Percentiles rank a stretch among this genome's conserved stretches.
These are phyloP conservation scores for Lactarius deliciosus DNA, from an alignment of 768 basidiomycete species.

Conservation along the genomic window DNA sequence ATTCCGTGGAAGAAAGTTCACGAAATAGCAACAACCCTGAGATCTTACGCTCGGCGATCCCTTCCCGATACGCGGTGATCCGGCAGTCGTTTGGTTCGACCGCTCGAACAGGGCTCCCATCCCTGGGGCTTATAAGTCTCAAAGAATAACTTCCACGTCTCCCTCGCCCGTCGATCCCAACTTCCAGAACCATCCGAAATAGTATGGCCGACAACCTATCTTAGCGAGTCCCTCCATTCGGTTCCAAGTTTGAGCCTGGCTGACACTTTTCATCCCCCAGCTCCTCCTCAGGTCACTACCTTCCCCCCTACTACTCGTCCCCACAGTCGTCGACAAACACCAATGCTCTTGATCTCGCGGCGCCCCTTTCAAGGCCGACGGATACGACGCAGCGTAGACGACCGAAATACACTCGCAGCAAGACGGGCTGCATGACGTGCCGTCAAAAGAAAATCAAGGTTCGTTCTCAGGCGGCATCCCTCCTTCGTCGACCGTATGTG, in stretches of 20 bases:
- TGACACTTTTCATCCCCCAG: conserved; percentile 28
- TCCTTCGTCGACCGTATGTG: not conserved
- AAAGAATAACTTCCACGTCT: conserved; percentile 34
- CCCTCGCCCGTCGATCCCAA: conserved; percentile 34
- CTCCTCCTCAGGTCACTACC: conserved; percentile 34
- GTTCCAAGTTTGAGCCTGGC: not conserved
- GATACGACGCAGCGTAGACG: conserved; percentile 69
- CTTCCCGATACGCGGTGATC: conserved; percentile 40
- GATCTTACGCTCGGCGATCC: conserved; percentile 34
- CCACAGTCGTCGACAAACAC: conserved; percentile 38
- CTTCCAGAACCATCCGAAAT: conserved; percentile 32
- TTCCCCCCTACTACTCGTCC: conserved; percentile 36
- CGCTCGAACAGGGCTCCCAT: conserved; percentile 31
- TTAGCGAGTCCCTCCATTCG: conserved; percentile 34
- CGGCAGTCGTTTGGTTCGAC: conserved; percentile 35
- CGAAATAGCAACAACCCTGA: conserved; percentile 29
- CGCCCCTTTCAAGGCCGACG: conserved; percentile 43
- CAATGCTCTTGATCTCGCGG: conserved; percentile 42
- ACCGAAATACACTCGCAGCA: conserved; percentile 91
- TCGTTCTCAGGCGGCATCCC: conserved; percentile 29
- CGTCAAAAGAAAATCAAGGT: conserved; percentile 95
- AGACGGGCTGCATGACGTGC: conserved; percentile 93
- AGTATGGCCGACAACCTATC: conserved; percentile 38
- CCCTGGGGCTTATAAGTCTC: conserved; percentile 31
- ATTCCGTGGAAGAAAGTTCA: conserved; percentile 27